Percentiles rank a stretch among this genome's conserved stretches.
phyloP scores from a whole-genome alignment of 768 basidiomycete genomes.

The Tylopilus cervinicoccineus region DNA sequence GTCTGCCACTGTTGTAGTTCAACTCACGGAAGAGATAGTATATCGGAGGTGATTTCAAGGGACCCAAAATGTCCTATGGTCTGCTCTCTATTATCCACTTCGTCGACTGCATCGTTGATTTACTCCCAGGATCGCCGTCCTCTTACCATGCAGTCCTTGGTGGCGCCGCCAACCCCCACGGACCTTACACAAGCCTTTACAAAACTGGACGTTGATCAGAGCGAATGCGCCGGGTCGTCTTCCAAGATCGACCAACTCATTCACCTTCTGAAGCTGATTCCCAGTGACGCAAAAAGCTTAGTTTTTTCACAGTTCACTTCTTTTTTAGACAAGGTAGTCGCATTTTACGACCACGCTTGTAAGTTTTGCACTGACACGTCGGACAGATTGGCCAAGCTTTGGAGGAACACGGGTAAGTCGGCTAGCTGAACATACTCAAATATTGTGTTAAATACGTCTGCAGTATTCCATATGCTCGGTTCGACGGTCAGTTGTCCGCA shows the following conservation, averaged over 20 bases:
- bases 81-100: slow-evolving; percentile 2
- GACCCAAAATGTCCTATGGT: slow-evolving; percentile 86
- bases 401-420: slow-evolving; percentile 56
- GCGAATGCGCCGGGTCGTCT: slow-evolving; percentile 54
- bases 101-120: neutral
- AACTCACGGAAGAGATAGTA: slow-evolving; percentile 37
- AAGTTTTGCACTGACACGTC: neutral
- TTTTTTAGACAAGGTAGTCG: slow-evolving; percentile 69
- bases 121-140: slow-evolving; percentile 62
- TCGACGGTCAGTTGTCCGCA: slow-evolving; percentile 86
- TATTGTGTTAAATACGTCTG: slow-evolving; percentile 1
- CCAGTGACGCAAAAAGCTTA: slow-evolving; percentile 68
- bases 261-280: slow-evolving; percentile 66
- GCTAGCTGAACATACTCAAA: neutral
- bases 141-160: slow-evolving; percentile 50
- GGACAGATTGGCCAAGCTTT: slow-evolving; percentile 65
- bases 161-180: slow-evolving; percentile 60
- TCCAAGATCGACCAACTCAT: slow-evolving; percentile 84
- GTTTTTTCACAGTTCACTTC: slow-evolving; percentile 91
- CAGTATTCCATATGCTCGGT: slow-evolving; percentile 74
- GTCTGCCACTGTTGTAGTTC: neutral
- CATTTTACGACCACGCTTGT: neutral
- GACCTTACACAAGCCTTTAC: slow-evolving; percentile 63
- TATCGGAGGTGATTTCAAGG: slow-evolving; percentile 62
- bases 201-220: slow-evolving; percentile 37